A percentile compares a stretch with the other conserved stretches of the same genome.
Conservation (phyloP, 306 rosid genomes). For the Quercus ilex region DNA sequence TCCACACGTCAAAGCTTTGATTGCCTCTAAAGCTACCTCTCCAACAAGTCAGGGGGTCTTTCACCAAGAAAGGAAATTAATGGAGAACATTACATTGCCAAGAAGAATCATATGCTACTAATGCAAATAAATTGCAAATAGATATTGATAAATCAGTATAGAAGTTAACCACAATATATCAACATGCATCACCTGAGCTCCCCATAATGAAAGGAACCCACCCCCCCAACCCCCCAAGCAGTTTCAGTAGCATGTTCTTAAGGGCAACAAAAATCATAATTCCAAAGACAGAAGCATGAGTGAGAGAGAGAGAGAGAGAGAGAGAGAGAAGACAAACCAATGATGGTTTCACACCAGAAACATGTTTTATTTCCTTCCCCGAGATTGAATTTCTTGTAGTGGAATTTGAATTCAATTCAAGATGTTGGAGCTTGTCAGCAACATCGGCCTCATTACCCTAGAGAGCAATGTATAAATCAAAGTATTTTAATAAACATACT, state of each 20-base stretch:
- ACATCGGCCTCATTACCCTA: slow-evolving; percentile 76
- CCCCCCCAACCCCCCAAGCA: slow-evolving; percentile 3
- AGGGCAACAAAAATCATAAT: slow-evolving; percentile 25
- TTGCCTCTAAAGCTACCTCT: too few species aligned
- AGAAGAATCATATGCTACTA: neutral
- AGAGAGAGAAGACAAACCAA: slow-evolving; percentile 50
- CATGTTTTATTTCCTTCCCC: slow-evolving; percentile 66
- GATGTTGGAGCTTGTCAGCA: slow-evolving; percentile 78
- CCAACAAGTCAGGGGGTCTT: too few species aligned
- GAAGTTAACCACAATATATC: neutral
- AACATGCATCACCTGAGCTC: neutral
- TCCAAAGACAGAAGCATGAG: neutral
- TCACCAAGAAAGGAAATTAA: too few species aligned
- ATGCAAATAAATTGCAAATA: too few species aligned
- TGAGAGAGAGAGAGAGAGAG: neutral
- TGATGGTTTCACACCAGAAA: slow-evolving; percentile 51
- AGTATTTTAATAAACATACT: neutral
- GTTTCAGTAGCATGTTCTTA: slow-evolving; percentile 13
- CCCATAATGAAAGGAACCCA: neutral
- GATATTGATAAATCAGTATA: neutral
- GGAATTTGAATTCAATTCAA: slow-evolving; percentile 55
- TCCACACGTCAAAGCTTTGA: too few species aligned
- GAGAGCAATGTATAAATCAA: slow-evolving; percentile 17
- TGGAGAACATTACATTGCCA: neutral
- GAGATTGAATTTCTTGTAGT: slow-evolving; percentile 42